Percentiles rank a stretch among this genome's conserved stretches.
Evolutionary conservation across 495 filamentous ascomycete genomes (phyloP).

Genomic region (Trypethelium eluteriae): DNA sequence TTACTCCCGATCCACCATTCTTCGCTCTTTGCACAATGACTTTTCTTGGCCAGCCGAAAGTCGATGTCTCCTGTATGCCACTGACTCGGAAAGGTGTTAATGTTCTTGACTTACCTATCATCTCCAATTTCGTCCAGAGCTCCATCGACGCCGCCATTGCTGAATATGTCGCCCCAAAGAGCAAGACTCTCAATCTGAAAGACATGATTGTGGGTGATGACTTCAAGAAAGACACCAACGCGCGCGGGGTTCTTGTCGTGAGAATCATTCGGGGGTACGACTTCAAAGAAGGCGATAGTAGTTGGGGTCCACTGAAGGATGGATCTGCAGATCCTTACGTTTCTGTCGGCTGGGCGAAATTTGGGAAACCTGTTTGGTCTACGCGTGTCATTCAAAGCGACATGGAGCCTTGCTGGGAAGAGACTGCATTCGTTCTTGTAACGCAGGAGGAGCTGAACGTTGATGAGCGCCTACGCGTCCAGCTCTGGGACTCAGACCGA

Average conservation of each 20-base stretch:
- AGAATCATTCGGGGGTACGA: slow-evolving; percentile 53
- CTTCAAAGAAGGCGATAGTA: slow-evolving; percentile 60
- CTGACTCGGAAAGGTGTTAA: slow-evolving; percentile 58
- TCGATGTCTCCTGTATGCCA: slow-evolving; percentile 60
- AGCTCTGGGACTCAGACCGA: slow-evolving; percentile 66
- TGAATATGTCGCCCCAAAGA: slow-evolving; percentile 67
- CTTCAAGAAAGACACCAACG: slow-evolving; percentile 62
- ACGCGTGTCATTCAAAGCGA: slow-evolving; percentile 57
- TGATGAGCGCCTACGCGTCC: slow-evolving; percentile 56
- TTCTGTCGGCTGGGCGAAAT: slow-evolving; percentile 65
- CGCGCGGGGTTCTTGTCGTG: slow-evolving; percentile 57
- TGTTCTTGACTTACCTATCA: slow-evolving; percentile 62
- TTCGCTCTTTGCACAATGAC: slow-evolving; percentile 61
- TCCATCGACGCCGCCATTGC: slow-evolving; percentile 62
- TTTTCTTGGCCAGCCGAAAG: slow-evolving; percentile 68
- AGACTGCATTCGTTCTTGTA: slow-evolving; percentile 57
- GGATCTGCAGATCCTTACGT: slow-evolving; percentile 64
- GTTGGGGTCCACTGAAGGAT: slow-evolving; percentile 44
- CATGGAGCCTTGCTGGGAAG: slow-evolving; percentile 60
- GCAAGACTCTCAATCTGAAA: slow-evolving; percentile 60
- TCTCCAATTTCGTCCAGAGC: slow-evolving; percentile 65
- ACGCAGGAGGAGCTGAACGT: slow-evolving; percentile 64
- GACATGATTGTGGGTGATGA: slow-evolving; percentile 69
- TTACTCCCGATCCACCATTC: slow-evolving; percentile 66
- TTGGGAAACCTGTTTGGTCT: slow-evolving; percentile 58